phyloP scores from a whole-genome alignment of 169 alveolate genomes.

The Amoebophrya sp. region DNA sequence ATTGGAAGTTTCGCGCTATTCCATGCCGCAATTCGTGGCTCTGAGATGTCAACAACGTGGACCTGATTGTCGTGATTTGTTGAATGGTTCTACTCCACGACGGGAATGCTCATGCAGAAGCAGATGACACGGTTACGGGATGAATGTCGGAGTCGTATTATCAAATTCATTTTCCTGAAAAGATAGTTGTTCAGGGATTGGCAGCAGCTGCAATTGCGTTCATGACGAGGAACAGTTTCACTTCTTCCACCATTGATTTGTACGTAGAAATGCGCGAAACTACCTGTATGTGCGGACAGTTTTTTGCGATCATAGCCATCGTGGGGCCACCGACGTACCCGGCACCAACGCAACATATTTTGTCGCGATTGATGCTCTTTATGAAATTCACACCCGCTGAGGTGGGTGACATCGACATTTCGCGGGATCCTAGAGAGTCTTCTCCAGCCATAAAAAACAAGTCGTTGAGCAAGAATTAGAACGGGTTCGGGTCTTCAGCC shows the following conservation, averaged over 20 bases:
- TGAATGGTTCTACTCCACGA: neutral
- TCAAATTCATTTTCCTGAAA: neutral
- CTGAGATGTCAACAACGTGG: conserved; percentile 62
- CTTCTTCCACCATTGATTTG: too few relatives aligned
- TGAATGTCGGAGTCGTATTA: neutral
- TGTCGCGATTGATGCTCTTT: neutral
- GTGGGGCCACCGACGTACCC: conserved; percentile 89
- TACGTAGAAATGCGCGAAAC: conserved; percentile 33
- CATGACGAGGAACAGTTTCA: too few relatives aligned
- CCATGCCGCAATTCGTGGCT: conserved; percentile 65
- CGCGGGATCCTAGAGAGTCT: too few relatives aligned
- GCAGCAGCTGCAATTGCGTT: neutral
- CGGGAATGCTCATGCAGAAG: too few relatives aligned
- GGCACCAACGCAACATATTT: conserved; percentile 75
- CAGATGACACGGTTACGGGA: neutral
- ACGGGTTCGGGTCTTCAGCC: too few relatives aligned
- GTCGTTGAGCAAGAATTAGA: too few relatives aligned
- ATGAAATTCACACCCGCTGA: too few relatives aligned
- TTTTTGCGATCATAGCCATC: conserved; percentile 74
- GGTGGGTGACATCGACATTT: too few relatives aligned
- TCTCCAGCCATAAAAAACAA: too few relatives aligned
- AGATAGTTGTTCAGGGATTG: neutral
- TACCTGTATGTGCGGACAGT: conserved; percentile 58
- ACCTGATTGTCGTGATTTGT: conserved; percentile 40
- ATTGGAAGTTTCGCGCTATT: conserved; percentile 65